Base-by-base conservation (phyloP, 192 early-diverging fungal species). In the Gaertneriomyces semiglobifer region DNA sequence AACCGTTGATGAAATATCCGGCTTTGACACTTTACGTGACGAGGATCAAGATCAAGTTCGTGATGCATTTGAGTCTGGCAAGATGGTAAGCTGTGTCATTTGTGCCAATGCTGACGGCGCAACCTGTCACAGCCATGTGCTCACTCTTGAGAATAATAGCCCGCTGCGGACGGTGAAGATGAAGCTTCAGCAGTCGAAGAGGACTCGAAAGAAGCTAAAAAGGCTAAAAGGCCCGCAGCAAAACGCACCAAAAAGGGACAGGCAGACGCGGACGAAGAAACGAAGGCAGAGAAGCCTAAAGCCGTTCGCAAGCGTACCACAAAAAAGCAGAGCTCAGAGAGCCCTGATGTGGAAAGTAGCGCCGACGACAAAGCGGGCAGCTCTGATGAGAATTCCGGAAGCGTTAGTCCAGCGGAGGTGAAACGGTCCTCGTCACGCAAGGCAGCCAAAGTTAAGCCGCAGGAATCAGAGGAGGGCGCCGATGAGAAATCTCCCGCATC, bases 51-150 rank as follows among this genome's bases (percentile, higher is more conserved):
- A 14, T 14, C 18, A 38, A 39, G 55, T 57, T 16, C 16, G n/a
- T 14, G 38, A 4, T 16, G 55, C 38, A 12, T 57, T 57, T 57
- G 55, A 57, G 55, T n/a, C 12, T 50, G 55, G 38, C 20, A 39
- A 39, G 16, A 33, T 57, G 55, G 55, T 57, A 57, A 4, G 55
- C 39, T 12, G 18, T 25, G 2, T 8, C 14, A 6, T 38, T 56
- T 9, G 20, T 16, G 39, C 39, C 33, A 5, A 0, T 57, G 38
- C 3, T 6, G 55, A 38, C 4, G 5, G 19, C 12, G 11, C 12
- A 18, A 18, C 39, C 39, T 25, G 12, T 57, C 20, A 39, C 8
- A 0, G 4, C 20, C 20, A 38, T 4, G 4, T 33, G 12, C 33
- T 57, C 25, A 33, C 25, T 33, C 1, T 33, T 33, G 25, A 33